These are phyloP conservation scores for Lepidopterella palustris DNA, from an alignment of 495 filamentous ascomycete species.

Conservation along the genomic window DNA sequence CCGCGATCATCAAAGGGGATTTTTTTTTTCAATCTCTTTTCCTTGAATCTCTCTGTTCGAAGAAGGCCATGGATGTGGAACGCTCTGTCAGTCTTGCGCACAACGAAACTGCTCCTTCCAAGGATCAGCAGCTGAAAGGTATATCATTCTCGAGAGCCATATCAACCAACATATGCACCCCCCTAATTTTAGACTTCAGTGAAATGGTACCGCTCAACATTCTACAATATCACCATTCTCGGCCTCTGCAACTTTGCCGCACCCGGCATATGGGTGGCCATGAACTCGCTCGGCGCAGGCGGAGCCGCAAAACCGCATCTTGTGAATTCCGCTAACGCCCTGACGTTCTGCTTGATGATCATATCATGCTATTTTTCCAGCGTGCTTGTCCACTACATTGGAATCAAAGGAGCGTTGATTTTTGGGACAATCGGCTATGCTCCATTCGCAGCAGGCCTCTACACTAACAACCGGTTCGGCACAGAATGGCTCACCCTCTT, in stretches of 20 bases:
- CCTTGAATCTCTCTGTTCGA: too few species aligned
- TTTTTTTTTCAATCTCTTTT: too few species aligned
- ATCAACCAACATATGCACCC: background rate
- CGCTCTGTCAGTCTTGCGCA: too few species aligned
- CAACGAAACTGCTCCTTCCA: too few species aligned
- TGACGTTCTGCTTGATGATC: constrained; percentile 62
- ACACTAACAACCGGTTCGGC: constrained; percentile 60
- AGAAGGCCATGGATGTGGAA: too few species aligned
- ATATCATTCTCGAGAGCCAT: background rate
- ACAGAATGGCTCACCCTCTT: constrained; percentile 57
- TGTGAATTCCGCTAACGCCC: constrained; percentile 62
- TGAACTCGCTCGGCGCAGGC: constrained; percentile 64
- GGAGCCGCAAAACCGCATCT: constrained; percentile 56
- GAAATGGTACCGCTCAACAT: constrained; percentile 58
- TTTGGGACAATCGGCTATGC: constrained; percentile 61
- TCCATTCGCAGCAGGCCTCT: constrained; percentile 58
- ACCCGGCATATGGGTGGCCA: constrained; percentile 62
- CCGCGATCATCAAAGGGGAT: too few species aligned
- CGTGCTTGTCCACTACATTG: constrained; percentile 50
- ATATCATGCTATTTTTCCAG: constrained; percentile 53
- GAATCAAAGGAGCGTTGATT: constrained; percentile 58
- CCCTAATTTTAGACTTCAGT: background rate
- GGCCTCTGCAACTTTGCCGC: constrained; percentile 58
- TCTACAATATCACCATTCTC: constrained; percentile 58
- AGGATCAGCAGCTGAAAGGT: too few species aligned